Evolutionary conservation across 176 grass and related monocot species (phyloP), one percentile per base, ranked within the genome.

Genomic region (Phragmites australis): DNA sequence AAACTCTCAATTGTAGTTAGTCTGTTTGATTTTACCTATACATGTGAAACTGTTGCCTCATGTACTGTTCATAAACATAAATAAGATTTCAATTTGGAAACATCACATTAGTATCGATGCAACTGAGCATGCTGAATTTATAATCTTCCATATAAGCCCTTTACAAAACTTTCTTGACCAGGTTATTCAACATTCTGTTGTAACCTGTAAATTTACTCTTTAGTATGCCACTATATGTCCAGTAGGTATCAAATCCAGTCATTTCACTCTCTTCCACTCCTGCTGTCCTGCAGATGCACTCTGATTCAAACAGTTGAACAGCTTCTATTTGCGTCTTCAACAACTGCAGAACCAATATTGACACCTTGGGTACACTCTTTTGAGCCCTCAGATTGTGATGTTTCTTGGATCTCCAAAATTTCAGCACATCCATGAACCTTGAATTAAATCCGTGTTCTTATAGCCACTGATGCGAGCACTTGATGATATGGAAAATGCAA

Each of bases 401-500:
- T 56, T 87, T 52, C 40, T 37, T 82, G 13, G 42, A 49, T 71
- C 1, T 84, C 9, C 22, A 78, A 55, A 27, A 58, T 71, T 84
- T 81, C 18, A 81, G 18, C 11, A 25, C 42, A 17, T 57, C 8
- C n/a, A 49, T 72, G 9, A 7, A 9, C n/a, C 27, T 16, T 83
- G 52, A 66, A 66, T 27, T 68, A 74, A 63, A 81, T 74, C 13
- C 40, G 15, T 85, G 1, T 41, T 65, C 8, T 51, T 81, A 30
- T 76, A 99, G 96, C 83, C 96, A 26, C 82, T 99, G 66, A 99
- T 99, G 92, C 90, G 87, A 75, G 86, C 92, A 12, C 90, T 99
- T 50, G 96, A 99, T 84, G 92, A 99, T 76, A 99, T 95, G 92
- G 92, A 99, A 87, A 99, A 93, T 82, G 90, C 86, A 8, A 99